Percentiles rank a stretch among this genome's conserved stretches.
These are phyloP conservation scores for Globisporangium acanthophoron DNA, from an alignment of 352 stramenopile species.

Conservation along the genomic window DNA sequence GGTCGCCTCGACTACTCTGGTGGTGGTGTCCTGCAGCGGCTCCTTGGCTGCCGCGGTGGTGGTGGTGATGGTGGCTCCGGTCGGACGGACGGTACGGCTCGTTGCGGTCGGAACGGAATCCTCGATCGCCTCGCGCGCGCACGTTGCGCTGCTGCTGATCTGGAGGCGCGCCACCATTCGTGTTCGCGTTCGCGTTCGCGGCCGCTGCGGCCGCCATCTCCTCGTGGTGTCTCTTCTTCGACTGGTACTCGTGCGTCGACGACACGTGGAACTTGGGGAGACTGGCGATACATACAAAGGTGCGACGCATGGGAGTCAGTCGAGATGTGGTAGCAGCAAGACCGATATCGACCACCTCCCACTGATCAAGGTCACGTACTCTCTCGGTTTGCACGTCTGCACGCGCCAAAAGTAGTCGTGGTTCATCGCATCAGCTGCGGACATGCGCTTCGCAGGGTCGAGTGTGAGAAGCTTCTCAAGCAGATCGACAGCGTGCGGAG, in stretches of 20 bases:
- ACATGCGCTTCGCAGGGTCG: constrained; percentile 92
- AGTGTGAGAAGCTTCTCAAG: constrained; percentile 93
- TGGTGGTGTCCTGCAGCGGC: constrained; percentile 2
- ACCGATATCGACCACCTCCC: background rate
- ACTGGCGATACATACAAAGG: constrained; percentile 19
- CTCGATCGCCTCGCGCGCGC: constrained; percentile 5
- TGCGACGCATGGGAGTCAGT: background rate
- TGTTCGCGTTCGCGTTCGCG: constrained; percentile 11
- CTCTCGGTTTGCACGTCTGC: constrained; percentile 75
- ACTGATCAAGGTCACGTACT: constrained; percentile 36
- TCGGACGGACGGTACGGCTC: constrained; percentile 13
- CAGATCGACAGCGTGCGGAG: constrained; percentile 83
- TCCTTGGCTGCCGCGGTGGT: constrained; percentile 4
- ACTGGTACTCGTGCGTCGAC: constrained; percentile 83
- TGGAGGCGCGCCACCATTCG: constrained; percentile 1
- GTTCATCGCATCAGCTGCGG: constrained; percentile 91
- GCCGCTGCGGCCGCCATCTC: constrained; percentile 54
- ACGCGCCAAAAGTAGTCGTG: constrained; percentile 96
- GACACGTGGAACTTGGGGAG: constrained; percentile 83
- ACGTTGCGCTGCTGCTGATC: constrained; percentile 17
- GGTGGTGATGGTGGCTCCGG: constrained; percentile 3
- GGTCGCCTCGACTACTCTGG: constrained; percentile 4
- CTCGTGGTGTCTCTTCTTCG: constrained; percentile 80
- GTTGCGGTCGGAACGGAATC: constrained; percentile 14
- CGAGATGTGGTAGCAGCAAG: no score